Conservation (phyloP, 2,329 filamentous ascomycete species). For the Rutstroemia sp. region DNA sequence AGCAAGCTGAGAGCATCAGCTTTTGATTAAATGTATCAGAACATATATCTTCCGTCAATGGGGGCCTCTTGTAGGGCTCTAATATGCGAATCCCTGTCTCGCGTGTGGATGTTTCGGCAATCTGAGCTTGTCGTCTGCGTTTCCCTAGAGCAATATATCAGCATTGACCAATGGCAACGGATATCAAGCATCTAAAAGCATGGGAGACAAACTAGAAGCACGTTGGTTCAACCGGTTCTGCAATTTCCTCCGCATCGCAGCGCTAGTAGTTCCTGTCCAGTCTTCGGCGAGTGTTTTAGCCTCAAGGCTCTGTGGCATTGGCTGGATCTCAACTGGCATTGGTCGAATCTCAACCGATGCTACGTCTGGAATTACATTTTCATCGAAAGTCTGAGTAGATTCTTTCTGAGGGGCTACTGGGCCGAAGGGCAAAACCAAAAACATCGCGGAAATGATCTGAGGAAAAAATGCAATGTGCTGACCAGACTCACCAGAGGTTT, state of each 20-base stretch:
- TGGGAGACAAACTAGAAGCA: conserved; percentile 20
- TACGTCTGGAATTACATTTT: too few species aligned
- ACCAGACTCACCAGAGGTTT: neutral
- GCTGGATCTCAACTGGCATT: conserved; percentile 14
- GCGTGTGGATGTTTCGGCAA: neutral
- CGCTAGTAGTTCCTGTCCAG: conserved; percentile 30
- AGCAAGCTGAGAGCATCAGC: neutral
- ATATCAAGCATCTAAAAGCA: neutral
- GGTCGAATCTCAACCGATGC: conserved; percentile 11
- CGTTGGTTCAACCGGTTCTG: conserved; percentile 27
- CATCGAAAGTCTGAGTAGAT: neutral
- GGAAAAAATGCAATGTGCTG: neutral
- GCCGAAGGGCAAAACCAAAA: neutral
- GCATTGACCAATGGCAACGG: neutral
- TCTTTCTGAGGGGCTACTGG: neutral
- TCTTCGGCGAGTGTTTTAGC: conserved; percentile 22
- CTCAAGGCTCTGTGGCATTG: conserved; percentile 14
- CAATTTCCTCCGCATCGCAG: conserved; percentile 20
- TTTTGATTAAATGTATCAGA: conserved; percentile 1
- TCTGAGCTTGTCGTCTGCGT: neutral
- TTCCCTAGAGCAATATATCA: neutral
- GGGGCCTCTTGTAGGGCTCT: neutral
- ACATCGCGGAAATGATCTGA: neutral
- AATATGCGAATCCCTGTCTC: neutral
- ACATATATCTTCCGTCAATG: neutral